These are phyloP conservation scores for Colletotrichum abscissum DNA, from an alignment of 2,329 filamentous ascomycete genomes.

Conservation along the genomic window DNA sequence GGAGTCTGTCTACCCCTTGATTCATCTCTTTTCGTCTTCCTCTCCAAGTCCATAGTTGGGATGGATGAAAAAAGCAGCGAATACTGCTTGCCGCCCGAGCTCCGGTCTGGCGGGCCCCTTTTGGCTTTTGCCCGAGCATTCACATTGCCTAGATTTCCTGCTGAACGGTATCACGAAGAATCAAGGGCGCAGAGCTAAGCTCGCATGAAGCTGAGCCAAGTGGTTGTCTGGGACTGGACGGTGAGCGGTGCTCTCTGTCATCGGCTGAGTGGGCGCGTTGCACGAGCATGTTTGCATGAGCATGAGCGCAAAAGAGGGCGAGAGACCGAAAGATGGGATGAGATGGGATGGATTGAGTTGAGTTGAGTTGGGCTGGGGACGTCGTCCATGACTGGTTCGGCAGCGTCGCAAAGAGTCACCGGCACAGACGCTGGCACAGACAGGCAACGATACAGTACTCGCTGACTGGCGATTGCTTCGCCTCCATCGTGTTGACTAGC, in stretches of 20 bases:
- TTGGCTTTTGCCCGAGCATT: not conserved
- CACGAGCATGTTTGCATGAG: slow-evolving; percentile 27
- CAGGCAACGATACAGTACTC: slow-evolving; percentile 21
- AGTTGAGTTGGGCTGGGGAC: slow-evolving; percentile 11
- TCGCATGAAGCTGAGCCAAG: slow-evolving; percentile 28
- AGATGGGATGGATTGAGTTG: not conserved
- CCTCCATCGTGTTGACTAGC: slow-evolving; percentile 33
- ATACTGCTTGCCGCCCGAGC: slow-evolving; percentile 16
- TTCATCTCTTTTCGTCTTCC: slow-evolving; percentile 2
- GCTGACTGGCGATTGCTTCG: slow-evolving; percentile 34
- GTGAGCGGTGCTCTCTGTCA: slow-evolving; percentile 28
- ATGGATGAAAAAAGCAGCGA: slow-evolving; percentile 24
- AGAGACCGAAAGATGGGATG: slow-evolving; percentile 14
- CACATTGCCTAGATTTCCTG: not conserved
- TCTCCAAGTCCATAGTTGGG: not conserved
- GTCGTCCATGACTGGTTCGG: slow-evolving; percentile 19
- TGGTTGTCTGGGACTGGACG: slow-evolving; percentile 20
- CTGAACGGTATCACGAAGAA: slow-evolving; percentile 12
- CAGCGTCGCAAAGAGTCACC: slow-evolving; percentile 17
- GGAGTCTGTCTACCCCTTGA: slow-evolving; percentile 13
- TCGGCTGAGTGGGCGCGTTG: slow-evolving; percentile 21
- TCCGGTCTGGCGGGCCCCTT: not conserved
- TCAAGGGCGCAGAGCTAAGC: not conserved
- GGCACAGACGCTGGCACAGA: slow-evolving; percentile 31
- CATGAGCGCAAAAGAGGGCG: not conserved